Conservation (phyloP, 2,329 filamentous ascomycete genomes). For the Aureobasidium sp. region DNA sequence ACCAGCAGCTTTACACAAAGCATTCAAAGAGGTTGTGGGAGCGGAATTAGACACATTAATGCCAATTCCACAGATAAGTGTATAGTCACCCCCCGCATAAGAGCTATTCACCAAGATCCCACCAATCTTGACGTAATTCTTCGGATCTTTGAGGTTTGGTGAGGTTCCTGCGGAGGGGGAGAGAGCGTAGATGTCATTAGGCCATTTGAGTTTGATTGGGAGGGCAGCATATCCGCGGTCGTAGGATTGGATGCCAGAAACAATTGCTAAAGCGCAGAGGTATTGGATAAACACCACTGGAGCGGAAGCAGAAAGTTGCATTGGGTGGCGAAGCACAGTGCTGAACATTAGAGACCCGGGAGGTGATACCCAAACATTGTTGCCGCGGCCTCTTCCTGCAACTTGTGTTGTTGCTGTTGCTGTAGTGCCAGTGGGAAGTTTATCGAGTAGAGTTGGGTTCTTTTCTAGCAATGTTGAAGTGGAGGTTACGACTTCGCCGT, state of each 20-base stretch:
- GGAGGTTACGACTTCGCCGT: slow-evolving; percentile 86
- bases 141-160: slow-evolving; percentile 30
- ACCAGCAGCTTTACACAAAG: slow-evolving; percentile 45
- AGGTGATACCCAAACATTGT: slow-evolving; percentile 91
- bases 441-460: slow-evolving; percentile 70
- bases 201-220: slow-evolving; percentile 89
- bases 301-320: slow-evolving; percentile 58
- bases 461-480: slow-evolving; percentile 92
- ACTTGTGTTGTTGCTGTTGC: slow-evolving; percentile 80
- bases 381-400: slow-evolving; percentile 77
- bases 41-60: slow-evolving; percentile 76
- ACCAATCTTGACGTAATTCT: slow-evolving; percentile 82
- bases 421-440: slow-evolving; percentile 78
- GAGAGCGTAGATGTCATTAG: slow-evolving; percentile 68
- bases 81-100: slow-evolving; percentile 68
- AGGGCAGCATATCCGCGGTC: slow-evolving; percentile 63
- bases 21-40: slow-evolving; percentile 80
- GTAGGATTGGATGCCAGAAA: slow-evolving; percentile 74
- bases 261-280: slow-evolving; percentile 76
- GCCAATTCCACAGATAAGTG: slow-evolving; percentile 73
- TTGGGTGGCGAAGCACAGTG: slow-evolving; percentile 74
- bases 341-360: slow-evolving; percentile 82
- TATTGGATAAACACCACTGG: slow-evolving; percentile 95
- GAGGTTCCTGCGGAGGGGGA: slow-evolving; percentile 18
- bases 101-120: slow-evolving; percentile 87